Evolutionary conservation across 768 basidiomycete species (phyloP), one percentile per base, ranked within the genome.

Genomic region (Amanita pseudoporphyria): DNA sequence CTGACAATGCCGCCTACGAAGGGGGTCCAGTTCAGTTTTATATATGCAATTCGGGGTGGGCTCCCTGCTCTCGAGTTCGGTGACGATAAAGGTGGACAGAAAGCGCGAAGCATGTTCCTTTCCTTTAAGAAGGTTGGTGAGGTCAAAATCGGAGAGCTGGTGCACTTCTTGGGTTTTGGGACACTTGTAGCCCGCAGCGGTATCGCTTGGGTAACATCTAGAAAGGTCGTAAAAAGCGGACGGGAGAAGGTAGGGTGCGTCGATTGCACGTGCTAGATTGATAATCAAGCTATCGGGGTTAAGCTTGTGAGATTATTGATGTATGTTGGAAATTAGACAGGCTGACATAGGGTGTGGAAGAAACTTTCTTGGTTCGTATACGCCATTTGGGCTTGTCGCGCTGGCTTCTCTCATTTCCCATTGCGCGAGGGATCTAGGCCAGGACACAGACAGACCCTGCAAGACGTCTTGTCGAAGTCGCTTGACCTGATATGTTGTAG

Each of bases 191-290:
- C 82, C 84, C 5, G 69, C 62, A 24, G 76, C 75, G 30, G 78
- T 76, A 43, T 78, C 76, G 57, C 79, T 85, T 1, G 82, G 78
- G 26, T 75, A 65, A 56, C 67, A 77, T 35, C 87, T 82, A 18
- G 82, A 87, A 36, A 89, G 74, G 61, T 88, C 87, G 62, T 89
- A 89, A 65, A 86, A 85, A 5, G 85, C 85, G 24, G 86, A 74
- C 4, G 85, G 84, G 3, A 87, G 69, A 30, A 88, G 74, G 55
- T 79, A 74, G 0, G 67, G 67, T 0, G 78, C 71, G 36, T 76
- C 64, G 22, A 74, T 72, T 49, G 76, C 73, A 51, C 78, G 72
- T 18, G 82, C 84, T 3, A 87, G 65, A 42, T 80, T 81, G 56
- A 88, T 84, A 49, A 87, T 67, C 49, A 50, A 19, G 30, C 49